phyloP scores from a whole-genome alignment of 2,329 filamentous ascomycete genomes.

The Achaetomium macrosporum region DNA sequence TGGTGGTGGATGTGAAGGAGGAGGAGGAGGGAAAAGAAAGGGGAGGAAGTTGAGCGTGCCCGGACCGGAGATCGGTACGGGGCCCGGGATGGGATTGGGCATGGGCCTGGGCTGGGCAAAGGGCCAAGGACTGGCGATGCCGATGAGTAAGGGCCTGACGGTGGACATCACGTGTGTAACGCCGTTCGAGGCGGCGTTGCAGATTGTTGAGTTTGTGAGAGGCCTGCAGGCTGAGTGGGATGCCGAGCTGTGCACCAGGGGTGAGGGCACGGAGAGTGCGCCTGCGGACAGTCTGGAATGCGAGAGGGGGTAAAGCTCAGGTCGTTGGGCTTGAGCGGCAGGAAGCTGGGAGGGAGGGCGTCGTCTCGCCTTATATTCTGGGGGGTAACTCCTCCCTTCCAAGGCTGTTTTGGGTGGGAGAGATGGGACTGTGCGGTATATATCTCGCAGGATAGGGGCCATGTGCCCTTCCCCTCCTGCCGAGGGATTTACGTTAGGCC shows the following conservation, averaged over 20 bases:
- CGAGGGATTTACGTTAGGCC: background rate
- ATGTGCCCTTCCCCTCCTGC: background rate
- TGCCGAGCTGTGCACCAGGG: slow-evolving; percentile 10
- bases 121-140: slow-evolving; percentile 8
- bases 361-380: background rate
- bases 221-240: slow-evolving; percentile 19
- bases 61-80: background rate
- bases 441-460: background rate
- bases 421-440: background rate
- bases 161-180: slow-evolving; percentile 24
- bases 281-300: slow-evolving; percentile 13
- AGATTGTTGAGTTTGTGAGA: slow-evolving; percentile 27
- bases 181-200: slow-evolving; percentile 24
- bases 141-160: slow-evolving; percentile 18
- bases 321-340: background rate
- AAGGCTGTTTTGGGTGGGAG: background rate
- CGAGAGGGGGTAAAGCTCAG: slow-evolving; percentile 8
- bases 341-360: background rate
- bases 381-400: background rate
- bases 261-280: slow-evolving; percentile 11
- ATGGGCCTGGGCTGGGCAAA: background rate
- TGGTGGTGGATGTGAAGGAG: background rate
- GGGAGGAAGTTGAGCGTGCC: background rate
- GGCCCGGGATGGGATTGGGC: background rate
- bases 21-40: background rate